Conservation (phyloP, 495 filamentous ascomycete species). For the Xylaria acuta region DNA sequence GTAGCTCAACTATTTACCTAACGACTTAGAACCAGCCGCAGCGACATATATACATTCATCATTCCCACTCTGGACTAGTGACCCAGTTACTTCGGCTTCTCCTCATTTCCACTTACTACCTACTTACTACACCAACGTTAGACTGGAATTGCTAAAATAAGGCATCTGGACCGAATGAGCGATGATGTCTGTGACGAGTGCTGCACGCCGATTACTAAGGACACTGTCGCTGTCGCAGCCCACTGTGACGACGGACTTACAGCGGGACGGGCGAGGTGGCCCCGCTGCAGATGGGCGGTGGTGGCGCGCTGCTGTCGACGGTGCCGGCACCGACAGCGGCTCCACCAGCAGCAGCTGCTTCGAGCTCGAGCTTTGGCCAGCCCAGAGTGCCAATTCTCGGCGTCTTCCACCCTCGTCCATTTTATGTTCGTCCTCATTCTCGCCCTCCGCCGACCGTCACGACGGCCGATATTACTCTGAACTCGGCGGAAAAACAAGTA, state of each 20-base stretch:
- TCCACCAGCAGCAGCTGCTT: slow-evolving; percentile 13
- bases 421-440: slow-evolving; percentile 2
- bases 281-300: slow-evolving; percentile 5
- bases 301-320: slow-evolving; percentile 5
- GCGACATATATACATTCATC: background rate
- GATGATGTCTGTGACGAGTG: slow-evolving; percentile 32
- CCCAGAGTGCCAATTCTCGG: slow-evolving; percentile 5
- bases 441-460: background rate
- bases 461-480: background rate
- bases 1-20: slow-evolving; percentile 7
- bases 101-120: background rate
- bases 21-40: background rate
- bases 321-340: slow-evolving; percentile 28
- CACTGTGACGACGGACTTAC: slow-evolving; percentile 1
- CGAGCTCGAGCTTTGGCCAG: slow-evolving; percentile 30
- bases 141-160: background rate
- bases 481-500: background rate
- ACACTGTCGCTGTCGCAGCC: slow-evolving; percentile 21
- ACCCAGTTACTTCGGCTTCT: no score
- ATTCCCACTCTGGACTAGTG: background rate
- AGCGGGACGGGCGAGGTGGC: slow-evolving; percentile 31
- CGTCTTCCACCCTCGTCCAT: slow-evolving; percentile 1
- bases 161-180: background rate
- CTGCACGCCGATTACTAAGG: slow-evolving; percentile 45
- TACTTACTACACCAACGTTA: background rate